phyloP scores from a whole-genome alignment of 2,329 filamentous ascomycete species.

The Aspergillus tanneri region DNA sequence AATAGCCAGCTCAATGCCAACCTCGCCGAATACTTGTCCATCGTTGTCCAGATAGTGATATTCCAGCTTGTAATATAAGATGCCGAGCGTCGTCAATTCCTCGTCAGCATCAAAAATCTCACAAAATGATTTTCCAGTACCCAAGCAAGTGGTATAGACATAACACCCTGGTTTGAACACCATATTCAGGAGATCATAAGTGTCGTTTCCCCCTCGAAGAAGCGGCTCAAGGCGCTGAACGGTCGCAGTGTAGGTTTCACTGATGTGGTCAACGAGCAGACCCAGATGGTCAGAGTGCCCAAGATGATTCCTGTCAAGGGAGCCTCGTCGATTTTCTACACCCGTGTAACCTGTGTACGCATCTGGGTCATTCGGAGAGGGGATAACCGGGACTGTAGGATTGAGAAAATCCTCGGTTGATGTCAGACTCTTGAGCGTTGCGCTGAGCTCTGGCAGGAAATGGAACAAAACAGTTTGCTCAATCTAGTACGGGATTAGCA shows the following conservation, averaged over 20 bases:
- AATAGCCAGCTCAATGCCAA: slow-evolving; percentile 25
- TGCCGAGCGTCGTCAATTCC: slow-evolving; percentile 20
- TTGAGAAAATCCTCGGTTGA: neutral
- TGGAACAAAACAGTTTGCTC: slow-evolving; percentile 26
- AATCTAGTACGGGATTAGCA: slow-evolving; percentile 19
- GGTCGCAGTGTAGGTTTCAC: slow-evolving; percentile 23
- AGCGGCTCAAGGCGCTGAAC: slow-evolving; percentile 28
- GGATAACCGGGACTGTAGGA: neutral
- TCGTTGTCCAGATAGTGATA: slow-evolving; percentile 33
- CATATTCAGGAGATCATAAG: slow-evolving; percentile 37
- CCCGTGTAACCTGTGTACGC: slow-evolving; percentile 8
- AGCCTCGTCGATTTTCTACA: too few relatives aligned
- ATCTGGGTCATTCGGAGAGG: slow-evolving; percentile 7
- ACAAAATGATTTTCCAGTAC: slow-evolving; percentile 24
- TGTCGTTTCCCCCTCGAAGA: slow-evolving; percentile 31
- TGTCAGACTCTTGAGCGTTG: neutral
- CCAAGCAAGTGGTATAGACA: slow-evolving; percentile 28
- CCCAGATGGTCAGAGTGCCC: slow-evolving; percentile 15
- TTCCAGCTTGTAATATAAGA: slow-evolving; percentile 27
- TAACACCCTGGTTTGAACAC: slow-evolving; percentile 37
- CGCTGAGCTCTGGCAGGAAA: slow-evolving; percentile 22
- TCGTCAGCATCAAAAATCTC: slow-evolving; percentile 22
- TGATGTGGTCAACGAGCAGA: slow-evolving; percentile 30
- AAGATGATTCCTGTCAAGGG: slow-evolving; percentile 6
- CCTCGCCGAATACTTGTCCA: slow-evolving; percentile 26